Conservation (phyloP, 306 rosid species). For the Sicyos edulis region DNA sequence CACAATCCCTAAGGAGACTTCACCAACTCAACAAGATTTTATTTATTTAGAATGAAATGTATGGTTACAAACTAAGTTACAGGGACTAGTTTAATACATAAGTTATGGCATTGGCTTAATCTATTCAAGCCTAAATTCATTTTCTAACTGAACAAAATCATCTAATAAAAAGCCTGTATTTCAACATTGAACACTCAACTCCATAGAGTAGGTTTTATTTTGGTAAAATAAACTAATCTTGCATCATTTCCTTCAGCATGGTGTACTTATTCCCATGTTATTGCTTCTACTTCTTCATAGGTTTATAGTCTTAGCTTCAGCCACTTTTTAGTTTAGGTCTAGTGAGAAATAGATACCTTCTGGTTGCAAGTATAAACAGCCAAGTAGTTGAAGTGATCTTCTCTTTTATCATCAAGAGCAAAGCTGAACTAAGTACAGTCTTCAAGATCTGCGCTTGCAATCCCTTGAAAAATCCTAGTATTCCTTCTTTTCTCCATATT, state of each 20-base stretch:
- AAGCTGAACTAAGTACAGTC: constrained; percentile 91
- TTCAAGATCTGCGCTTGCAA: constrained; percentile 92
- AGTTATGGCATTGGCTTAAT: not conserved
- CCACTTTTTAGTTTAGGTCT: constrained; percentile 40
- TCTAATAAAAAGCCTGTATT: not conserved
- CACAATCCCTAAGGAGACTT: too few species aligned
- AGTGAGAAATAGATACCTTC: constrained; percentile 57
- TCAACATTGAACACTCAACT: not conserved
- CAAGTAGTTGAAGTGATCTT: constrained; percentile 78
- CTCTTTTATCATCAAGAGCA: constrained; percentile 98
- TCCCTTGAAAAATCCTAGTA: constrained; percentile 83
- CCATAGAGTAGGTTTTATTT: not conserved
- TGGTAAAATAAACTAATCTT: not conserved
- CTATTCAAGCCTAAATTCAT: not conserved
- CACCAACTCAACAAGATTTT: not conserved
- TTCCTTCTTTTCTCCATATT: constrained; percentile 86
- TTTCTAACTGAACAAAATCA: not conserved
- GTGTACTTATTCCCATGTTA: not conserved
- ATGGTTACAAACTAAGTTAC: constrained; percentile 5
- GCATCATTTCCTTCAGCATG: not conserved
- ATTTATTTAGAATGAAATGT: not conserved
- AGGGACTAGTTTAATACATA: not conserved
- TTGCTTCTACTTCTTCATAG: constrained; percentile 2
- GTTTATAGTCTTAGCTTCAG: constrained; percentile 22
- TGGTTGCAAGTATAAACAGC: constrained; percentile 77